These are phyloP conservation scores for Closterium sp. DNA, from an alignment of 139 green algal genomes.

Conservation along the genomic window DNA sequence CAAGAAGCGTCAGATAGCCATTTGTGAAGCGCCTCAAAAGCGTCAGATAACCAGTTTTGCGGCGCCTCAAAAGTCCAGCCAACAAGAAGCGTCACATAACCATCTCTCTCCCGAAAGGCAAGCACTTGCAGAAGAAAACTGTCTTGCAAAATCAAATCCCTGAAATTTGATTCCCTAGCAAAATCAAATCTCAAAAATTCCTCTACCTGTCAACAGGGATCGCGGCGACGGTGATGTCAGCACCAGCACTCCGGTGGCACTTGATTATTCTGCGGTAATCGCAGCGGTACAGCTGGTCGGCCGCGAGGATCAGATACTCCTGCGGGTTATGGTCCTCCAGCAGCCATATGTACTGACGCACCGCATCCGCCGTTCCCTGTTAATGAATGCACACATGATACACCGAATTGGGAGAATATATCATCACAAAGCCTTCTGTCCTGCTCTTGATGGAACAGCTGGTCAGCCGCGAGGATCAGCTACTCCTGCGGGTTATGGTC, in stretches of 20 bases:
- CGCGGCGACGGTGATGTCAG: constrained; percentile 97
- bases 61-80: not conserved
- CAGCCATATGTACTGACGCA: constrained; percentile 99
- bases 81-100: not conserved
- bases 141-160: too few species aligned
- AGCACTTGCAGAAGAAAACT: too few species aligned
- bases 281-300: constrained; percentile 99
- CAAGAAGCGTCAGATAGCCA: not conserved
- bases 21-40: too few species aligned
- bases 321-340: constrained; percentile 92
- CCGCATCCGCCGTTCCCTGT: constrained; percentile 93
- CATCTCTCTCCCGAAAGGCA: too few species aligned
- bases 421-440: too few species aligned
- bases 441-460: too few species aligned
- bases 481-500: constrained; percentile 92
- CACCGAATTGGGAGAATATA: too few species aligned
- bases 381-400: too few species aligned
- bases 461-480: constrained; percentile 97
- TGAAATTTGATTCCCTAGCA: not conserved
- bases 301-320: constrained; percentile 98
- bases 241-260: constrained; percentile 78
- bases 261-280: constrained; percentile 96
- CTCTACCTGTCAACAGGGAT: constrained; percentile 86
- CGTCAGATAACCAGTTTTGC: too few species aligned
- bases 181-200: not conserved